Percentiles rank a stretch among this genome's conserved stretches.
Conservation (phyloP, 257 asterid genomes). For the Handroanthus guayacan region DNA sequence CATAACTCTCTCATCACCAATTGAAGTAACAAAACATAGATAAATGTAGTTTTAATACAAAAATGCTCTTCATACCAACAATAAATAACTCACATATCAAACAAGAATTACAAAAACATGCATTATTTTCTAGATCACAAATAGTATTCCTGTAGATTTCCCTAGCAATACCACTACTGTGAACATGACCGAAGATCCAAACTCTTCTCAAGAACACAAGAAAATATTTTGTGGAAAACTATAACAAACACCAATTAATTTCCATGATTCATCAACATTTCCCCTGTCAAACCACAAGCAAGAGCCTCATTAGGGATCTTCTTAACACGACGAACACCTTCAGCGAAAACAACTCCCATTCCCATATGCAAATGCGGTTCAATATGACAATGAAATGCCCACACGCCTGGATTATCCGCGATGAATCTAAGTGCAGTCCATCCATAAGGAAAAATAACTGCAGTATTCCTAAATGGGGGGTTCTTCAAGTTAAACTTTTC, state of each 20-base stretch:
- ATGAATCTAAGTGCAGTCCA: conserved; percentile 87
- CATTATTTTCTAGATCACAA: background rate
- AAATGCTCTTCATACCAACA: too few relatives aligned
- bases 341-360: conserved; percentile 84
- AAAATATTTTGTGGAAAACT: background rate
- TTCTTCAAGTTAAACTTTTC: conserved; percentile 57
- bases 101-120: too few relatives aligned
- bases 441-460: conserved; percentile 71
- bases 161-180: background rate
- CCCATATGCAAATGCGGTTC: conserved; percentile 85
- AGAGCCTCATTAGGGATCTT: conserved; percentile 62
- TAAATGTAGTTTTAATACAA: too few relatives aligned
- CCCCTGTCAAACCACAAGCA: conserved; percentile 64
- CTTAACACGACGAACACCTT: conserved; percentile 50
- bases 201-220: conserved; percentile 24
- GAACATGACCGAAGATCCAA: background rate
- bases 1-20: too few relatives aligned
- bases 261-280: conserved; percentile 50
- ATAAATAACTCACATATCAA: too few relatives aligned
- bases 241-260: background rate
- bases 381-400: conserved; percentile 90
- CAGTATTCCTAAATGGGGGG: conserved; percentile 74
- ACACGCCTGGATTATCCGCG: conserved; percentile 82
- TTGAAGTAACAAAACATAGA: too few relatives aligned
- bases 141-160: background rate